Conservation (phyloP, 345 rosid species). For the Euphorbia lathyris region DNA sequence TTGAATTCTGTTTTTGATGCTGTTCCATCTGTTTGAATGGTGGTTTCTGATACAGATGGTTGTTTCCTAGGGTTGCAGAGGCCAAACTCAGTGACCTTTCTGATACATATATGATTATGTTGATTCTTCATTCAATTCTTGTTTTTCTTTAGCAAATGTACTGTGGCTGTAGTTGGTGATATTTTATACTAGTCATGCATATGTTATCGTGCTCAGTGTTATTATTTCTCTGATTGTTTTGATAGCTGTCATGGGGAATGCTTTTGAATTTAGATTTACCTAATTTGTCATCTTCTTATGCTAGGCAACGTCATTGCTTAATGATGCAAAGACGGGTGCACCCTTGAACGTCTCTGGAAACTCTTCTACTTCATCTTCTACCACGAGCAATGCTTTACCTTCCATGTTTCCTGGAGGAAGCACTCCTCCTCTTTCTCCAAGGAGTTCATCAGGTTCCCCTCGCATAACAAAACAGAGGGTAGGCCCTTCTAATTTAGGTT, state of each 20-base stretch:
- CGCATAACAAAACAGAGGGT: slow-evolving; percentile 70
- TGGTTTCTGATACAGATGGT: background rate
- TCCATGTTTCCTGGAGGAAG: slow-evolving; percentile 96
- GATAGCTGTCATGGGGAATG: background rate
- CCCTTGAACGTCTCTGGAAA: slow-evolving; percentile 70
- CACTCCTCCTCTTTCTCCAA: slow-evolving; percentile 96
- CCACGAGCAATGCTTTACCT: slow-evolving; percentile 63
- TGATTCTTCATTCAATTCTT: background rate
- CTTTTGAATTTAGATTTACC: slow-evolving; percentile 2
- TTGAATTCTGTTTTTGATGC: background rate
- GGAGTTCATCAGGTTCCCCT: slow-evolving; percentile 85
- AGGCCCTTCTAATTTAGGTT: slow-evolving; percentile 81
- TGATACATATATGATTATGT: background rate
- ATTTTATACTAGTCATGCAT: background rate
- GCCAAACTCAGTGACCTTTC: background rate
- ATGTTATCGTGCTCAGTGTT: background rate
- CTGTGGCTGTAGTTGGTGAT: no score
- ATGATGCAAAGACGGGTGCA: slow-evolving; percentile 74
- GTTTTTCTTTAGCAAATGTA: no score
- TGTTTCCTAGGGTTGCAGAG: background rate
- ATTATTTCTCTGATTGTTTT: background rate
- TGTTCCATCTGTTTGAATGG: background rate
- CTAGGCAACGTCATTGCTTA: slow-evolving; percentile 69
- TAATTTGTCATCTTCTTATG: background rate
- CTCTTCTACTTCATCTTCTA: slow-evolving; percentile 52